Evolutionary conservation across 306 rosid species (phyloP), one percentile per base, ranked within the genome.

Genomic region (Aeschynomene evenia): DNA sequence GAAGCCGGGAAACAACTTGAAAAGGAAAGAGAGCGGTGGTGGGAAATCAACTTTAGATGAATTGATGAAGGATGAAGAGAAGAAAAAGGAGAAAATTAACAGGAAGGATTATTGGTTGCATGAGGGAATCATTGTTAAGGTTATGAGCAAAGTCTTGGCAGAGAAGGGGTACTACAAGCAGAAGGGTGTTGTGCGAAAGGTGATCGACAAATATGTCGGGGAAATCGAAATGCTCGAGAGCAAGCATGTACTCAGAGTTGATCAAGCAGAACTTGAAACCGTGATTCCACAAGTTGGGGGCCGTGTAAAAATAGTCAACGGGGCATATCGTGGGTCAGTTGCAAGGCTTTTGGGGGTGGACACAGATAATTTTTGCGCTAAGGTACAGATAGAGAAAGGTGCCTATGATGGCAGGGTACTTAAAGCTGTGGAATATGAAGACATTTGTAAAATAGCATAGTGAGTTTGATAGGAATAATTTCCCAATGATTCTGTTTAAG

Each of bases 351-450:
- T 94, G 75, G 90, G 85, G 0, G 94, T 90, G 53, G 90, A 87
- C 57, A 90, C 85, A 0, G 83, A 84, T 26, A 73, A 65, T 68
- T 88, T 88, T 83, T 88, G 92, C 9, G 95, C 96, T 0, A 90
- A 85, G 77, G 91, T 94, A 81, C 97, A 86, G 84, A 85, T 94
- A 48, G 94, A 94, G 85, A 94, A 90, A 84, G 97, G 98, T 14
- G 67, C 82, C 5, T 94, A 94, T 33, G 97, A 88, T 77, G 96
- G 98, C 2, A 88, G 95, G 75, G 85, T 94, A 22, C 94, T 90
- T 48, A 87, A 88, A 77, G 89, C 94, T 7, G 53, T 93, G 63
- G 97, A 90, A 63, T 90, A 87, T 16, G 97, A 94, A 64, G 97
- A 90, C 78, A 84, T 90, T 39, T 88, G 88, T 72, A 93, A 90